These are phyloP conservation scores for Diplogelasinospora grovesii DNA, from an alignment of 495 filamentous ascomycete species.

Conservation along the genomic window DNA sequence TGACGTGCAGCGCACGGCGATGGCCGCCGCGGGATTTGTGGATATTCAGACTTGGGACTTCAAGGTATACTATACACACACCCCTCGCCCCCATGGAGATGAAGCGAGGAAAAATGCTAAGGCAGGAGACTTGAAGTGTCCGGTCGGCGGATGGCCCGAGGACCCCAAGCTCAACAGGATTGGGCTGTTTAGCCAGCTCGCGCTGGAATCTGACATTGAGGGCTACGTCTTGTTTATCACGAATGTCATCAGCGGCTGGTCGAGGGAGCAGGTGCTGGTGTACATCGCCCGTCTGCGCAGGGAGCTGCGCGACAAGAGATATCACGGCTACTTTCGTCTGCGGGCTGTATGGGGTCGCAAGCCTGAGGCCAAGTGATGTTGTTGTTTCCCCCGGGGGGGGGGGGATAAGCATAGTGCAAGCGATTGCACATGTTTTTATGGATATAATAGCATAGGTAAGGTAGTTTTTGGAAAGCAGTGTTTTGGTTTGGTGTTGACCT, in stretches of 20 bases:
- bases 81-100: no score
- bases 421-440: no score
- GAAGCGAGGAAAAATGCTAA: no score
- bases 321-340: no score
- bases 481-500: no score
- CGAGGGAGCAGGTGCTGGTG: background rate
- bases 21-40: constrained; percentile 30
- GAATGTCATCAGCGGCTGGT: constrained; percentile 2
- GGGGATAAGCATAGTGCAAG: no score
- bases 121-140: no score
- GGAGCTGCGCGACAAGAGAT: background rate
- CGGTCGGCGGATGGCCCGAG: constrained; percentile 29
- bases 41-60: constrained; percentile 1
- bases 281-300: background rate
- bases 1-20: constrained; percentile 19
- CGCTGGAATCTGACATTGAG: constrained; percentile 3
- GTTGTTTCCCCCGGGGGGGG: no score
- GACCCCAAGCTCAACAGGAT: constrained; percentile 43
- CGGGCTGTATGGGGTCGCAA: no score
- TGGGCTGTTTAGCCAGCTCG: constrained; percentile 19
- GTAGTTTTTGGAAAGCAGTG: no score
- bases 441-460: no score
- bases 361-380: no score
- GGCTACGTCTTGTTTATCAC: constrained; percentile 5
- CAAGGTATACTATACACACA: constrained; percentile 6